Evolutionary conservation across 2,329 filamentous ascomycete genomes (phyloP), one percentile per base, ranked within the genome.

Genomic region (Tetracladium maxilliforme): DNA sequence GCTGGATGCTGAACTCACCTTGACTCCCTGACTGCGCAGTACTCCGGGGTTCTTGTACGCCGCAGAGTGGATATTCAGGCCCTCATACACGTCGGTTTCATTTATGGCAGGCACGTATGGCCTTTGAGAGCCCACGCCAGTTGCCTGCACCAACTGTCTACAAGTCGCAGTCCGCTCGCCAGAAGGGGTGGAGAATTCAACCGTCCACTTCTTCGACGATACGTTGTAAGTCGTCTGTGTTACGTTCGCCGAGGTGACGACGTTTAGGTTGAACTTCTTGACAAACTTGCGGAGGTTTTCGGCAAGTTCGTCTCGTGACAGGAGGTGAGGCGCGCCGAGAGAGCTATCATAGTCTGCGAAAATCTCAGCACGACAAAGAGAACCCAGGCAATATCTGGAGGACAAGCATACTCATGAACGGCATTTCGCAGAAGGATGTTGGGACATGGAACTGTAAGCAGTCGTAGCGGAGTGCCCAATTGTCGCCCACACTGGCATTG

Each of bases 401-500:
- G 11, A 10, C 8, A 6, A 7, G 17, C 39, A 39, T 32, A 46
- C 41, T 12, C 16, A 49, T 33, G 22, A 45, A 56, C 0, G 53
- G 52, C 26, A 49, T 30, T 13, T 53, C 42, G 25, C 45, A 49
- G 18, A 35, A 38, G 1, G 45, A 39, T 1, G 48, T 52, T 5
- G 46, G 45, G 3, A 54, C 32, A 26, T 58, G 54, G 19, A 58
- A 52, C n/a, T 34, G 32, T 27, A 54, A 17, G 22, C 33, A 45
- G 24, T 56, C 51, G 23, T 57, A 56, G 3, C 52, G 44, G 4
- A 36, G 29, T 1, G 37, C 35, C 53, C 52, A 57, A 29, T 50
- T 55, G 29, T 56, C 52, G 3, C 52, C 52, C 1, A 45, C 32
- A 3, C 36, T 32, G 3, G 40, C 20, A 11, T 53, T 49, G 6